These are phyloP conservation scores for Lablab purpureus DNA, from an alignment of 306 rosid species.

Conservation along the genomic window DNA sequence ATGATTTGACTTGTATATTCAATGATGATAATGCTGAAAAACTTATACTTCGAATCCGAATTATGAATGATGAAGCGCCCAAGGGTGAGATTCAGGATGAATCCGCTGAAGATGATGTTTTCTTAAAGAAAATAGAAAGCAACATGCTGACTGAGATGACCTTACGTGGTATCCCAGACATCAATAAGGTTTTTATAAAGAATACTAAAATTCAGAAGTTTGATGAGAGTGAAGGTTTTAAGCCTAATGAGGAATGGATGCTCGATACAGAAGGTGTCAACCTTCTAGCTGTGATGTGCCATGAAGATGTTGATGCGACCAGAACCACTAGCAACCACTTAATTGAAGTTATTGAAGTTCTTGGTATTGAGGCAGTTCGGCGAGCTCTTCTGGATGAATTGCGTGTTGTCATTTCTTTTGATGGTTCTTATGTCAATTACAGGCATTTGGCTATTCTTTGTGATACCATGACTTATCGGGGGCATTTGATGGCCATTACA, in stretches of 20 bases:
- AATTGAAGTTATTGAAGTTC: slow-evolving; percentile 97
- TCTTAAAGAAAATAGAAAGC: slow-evolving; percentile 94
- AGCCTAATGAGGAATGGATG: slow-evolving; percentile 97
- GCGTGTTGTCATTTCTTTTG: slow-evolving; percentile 96
- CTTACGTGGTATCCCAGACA: slow-evolving; percentile 93
- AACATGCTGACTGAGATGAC: slow-evolving; percentile 99
- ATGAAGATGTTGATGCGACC: slow-evolving; percentile 88
- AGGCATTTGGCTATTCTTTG: slow-evolving; percentile 97
- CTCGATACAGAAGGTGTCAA: slow-evolving; percentile 98
- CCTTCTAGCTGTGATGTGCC: slow-evolving; percentile 94
- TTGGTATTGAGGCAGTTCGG: slow-evolving; percentile 98
- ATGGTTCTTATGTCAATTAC: slow-evolving; percentile 96
- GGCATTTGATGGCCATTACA: slow-evolving; percentile 98
- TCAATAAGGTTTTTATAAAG: slow-evolving; percentile 92
- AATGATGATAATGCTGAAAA: slow-evolving; percentile 98
- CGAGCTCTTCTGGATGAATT: slow-evolving; percentile 85
- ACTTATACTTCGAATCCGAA: slow-evolving; percentile 92
- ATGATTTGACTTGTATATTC: slow-evolving; percentile 93
- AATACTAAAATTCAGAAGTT: slow-evolving; percentile 83
- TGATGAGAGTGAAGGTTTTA: slow-evolving; percentile 83
- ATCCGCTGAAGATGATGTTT: slow-evolving; percentile 97
- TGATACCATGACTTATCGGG: slow-evolving; percentile 98
- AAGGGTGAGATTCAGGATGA: slow-evolving; percentile 93
- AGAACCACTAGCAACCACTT: slow-evolving; percentile 97
- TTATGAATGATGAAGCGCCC: slow-evolving; percentile 96